Conservation (phyloP, 345 rosid species). For the Zanthoxylum bungeanum region DNA sequence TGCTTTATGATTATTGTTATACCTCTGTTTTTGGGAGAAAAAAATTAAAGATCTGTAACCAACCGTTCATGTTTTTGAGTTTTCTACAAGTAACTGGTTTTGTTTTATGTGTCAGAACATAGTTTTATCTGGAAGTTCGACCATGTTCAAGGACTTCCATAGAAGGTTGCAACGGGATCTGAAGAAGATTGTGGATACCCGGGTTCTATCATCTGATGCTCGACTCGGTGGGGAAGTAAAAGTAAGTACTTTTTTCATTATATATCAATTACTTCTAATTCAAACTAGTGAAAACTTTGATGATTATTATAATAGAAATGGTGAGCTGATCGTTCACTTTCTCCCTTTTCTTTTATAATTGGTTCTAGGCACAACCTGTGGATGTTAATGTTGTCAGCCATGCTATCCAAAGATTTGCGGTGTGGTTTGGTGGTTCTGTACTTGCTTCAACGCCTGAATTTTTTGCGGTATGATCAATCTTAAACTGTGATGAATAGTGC, state of each 20-base stretch:
- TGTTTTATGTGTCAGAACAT: conserved; percentile 60
- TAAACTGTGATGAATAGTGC: not conserved
- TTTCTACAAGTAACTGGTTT: conserved; percentile 8
- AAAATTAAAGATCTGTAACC: conserved; percentile 1
- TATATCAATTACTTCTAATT: not conserved
- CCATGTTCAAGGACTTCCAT: conserved; percentile 98
- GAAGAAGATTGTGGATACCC: conserved; percentile 92
- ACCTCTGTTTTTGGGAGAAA: not conserved
- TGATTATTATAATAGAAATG: conserved; percentile 3
- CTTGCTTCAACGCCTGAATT: conserved; percentile 98
- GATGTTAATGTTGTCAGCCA: conserved; percentile 97
- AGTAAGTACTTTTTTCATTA: conserved; percentile 34
- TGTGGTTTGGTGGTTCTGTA: conserved; percentile 99
- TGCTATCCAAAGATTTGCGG: conserved; percentile 93
- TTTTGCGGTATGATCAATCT: conserved; percentile 50
- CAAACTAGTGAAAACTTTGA: not conserved
- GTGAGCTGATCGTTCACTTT: not conserved
- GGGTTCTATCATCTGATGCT: conserved; percentile 80
- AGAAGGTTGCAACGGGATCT: conserved; percentile 96
- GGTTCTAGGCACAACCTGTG: conserved; percentile 73
- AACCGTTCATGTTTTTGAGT: not conserved
- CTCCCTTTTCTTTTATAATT: not conserved
- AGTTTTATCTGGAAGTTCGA: conserved; percentile 96
- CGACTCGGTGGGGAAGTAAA: conserved; percentile 69
- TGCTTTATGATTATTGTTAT: not conserved